These are phyloP conservation scores for Sequoia sempervirens DNA, from an alignment of 75 land plant genomes.

Conservation along the genomic window DNA sequence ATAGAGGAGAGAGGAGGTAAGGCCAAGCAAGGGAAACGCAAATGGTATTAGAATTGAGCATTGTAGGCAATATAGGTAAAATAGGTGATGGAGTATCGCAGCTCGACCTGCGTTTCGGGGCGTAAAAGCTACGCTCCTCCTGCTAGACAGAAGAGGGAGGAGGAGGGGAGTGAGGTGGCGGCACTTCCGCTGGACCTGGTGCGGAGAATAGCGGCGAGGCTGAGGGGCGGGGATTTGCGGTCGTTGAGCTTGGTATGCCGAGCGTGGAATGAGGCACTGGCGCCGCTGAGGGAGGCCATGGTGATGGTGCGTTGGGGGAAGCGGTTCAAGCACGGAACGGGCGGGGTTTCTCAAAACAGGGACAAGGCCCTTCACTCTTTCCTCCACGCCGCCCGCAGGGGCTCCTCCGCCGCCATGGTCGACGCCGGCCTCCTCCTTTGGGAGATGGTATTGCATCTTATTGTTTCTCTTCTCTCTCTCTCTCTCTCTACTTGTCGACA, in stretches of 20 bases:
- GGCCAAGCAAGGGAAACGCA: too few relatives aligned
- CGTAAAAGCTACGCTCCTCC: not conserved
- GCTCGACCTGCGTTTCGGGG: too few relatives aligned
- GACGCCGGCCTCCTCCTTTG: conserved; percentile 86
- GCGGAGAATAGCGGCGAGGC: conserved; percentile 45
- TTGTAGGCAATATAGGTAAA: too few relatives aligned
- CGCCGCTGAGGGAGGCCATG: conserved; percentile 80
- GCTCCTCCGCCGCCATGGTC: conserved; percentile 90
- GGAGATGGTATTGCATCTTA: conserved; percentile 45
- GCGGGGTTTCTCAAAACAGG: conserved; percentile 46
- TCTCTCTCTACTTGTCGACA: not conserved
- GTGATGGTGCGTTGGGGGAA: conserved; percentile 63
- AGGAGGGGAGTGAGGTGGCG: not conserved
- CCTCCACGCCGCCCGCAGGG: conserved; percentile 60
- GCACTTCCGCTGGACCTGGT: conserved; percentile 56
- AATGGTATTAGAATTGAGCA: too few relatives aligned
- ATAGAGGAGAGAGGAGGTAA: too few relatives aligned
- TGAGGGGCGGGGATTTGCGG: conserved; percentile 42
- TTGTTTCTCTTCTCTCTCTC: too few relatives aligned
- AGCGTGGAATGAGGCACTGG: conserved; percentile 68
- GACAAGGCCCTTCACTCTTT: conserved; percentile 71
- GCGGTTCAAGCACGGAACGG: conserved; percentile 70
- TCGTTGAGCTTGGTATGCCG: conserved; percentile 69
- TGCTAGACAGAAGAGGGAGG: not conserved
- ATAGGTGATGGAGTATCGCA: too few relatives aligned